Base-by-base conservation (phyloP, 805 yeast species). In the Metschnikowia continentalis region DNA sequence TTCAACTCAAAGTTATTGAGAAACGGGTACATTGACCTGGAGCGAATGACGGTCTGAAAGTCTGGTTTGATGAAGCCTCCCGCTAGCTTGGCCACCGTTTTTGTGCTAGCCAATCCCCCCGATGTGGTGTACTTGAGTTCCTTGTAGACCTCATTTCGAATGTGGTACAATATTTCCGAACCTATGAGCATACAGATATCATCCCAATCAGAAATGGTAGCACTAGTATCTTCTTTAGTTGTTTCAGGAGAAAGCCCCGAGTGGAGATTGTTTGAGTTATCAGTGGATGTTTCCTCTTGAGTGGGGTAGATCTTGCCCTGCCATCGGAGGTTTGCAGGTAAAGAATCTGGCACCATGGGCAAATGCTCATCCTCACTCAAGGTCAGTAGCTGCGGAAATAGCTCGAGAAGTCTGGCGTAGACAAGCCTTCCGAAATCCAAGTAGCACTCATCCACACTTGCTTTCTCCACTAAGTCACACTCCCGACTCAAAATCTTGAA, bases 361-460 rank as follows among this genome's bases (percentile, higher is more conserved):
- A 84, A 60, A 2, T 30, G 32, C 3, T 60, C 70, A 4, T 63
- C 58, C 0, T 39, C 48, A 4, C 55, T 56, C 7, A 51, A n/a
- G 3, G 50, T 52, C 14, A 42, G 39, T 15, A 84, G 53, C 6
- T 69, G 61, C 0, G 95, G 92, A 46, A 79, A 78, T 2, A 67
- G 36, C 11, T 68, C 68, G 2, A 75, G 42, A 10, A 83, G 65
- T 46, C 63, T 69, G 1, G 64, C 52, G 58, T 79, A 76, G 0
- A 89, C 80, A 22, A 80, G 57, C 36, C 86, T 71, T 0, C 97
- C 96, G 38, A 94, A 66, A 68, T 94, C 97, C 57, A 94, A 56
- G 63, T 86, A 94, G 45, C 90, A 84, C 68, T 94, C 99, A 68
- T 94, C 99, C 17, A 91, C 94, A 68, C 97, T 90, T 0, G 97